These are phyloP conservation scores for Saprolegnia diclina DNA, from an alignment of 352 stramenopile species.

Conservation along the genomic window DNA sequence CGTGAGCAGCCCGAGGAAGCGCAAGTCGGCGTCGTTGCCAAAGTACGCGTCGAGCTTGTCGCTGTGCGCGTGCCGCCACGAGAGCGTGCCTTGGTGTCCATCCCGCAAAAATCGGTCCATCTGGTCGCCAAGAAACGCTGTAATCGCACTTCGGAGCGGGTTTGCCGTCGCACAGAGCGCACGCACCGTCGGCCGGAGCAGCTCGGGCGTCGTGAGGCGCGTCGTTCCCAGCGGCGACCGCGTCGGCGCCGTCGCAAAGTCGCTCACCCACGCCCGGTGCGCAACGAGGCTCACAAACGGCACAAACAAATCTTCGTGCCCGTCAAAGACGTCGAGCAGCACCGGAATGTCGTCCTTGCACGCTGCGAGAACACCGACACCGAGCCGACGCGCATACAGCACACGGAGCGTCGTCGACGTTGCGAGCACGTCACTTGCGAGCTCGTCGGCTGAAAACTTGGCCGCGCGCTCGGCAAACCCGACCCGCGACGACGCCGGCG, in stretches of 20 bases:
- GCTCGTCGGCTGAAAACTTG: background rate
- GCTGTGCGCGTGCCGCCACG: background rate
- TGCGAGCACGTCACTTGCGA: background rate
- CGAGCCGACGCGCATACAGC: slow-evolving; percentile 20
- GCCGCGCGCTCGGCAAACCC: background rate
- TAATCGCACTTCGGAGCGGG: background rate
- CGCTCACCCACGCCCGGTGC: slow-evolving; percentile 13
- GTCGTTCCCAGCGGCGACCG: background rate
- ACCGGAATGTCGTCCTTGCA: slow-evolving; percentile 5
- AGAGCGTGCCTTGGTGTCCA: background rate
- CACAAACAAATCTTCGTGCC: slow-evolving; percentile 15
- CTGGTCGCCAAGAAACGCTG: background rate
- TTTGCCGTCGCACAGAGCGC: background rate
- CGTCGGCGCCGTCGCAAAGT: background rate
- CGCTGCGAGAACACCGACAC: slow-evolving; percentile 8
- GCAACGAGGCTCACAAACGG: slow-evolving; percentile 21
- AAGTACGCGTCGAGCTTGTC: slow-evolving; percentile 13
- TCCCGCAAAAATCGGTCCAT: slow-evolving; percentile 7
- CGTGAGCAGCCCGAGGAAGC: slow-evolving; percentile 18
- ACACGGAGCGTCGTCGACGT: slow-evolving; percentile 6
- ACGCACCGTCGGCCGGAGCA: slow-evolving; percentile 11
- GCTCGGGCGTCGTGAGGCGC: background rate
- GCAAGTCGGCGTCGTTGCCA: slow-evolving; percentile 15
- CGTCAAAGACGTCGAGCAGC: slow-evolving; percentile 7
- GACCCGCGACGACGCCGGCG: background rate